Evolutionary conservation across 2,329 filamentous ascomycete genomes (phyloP).

Genomic region (Ophiocordyceps robertsii): DNA sequence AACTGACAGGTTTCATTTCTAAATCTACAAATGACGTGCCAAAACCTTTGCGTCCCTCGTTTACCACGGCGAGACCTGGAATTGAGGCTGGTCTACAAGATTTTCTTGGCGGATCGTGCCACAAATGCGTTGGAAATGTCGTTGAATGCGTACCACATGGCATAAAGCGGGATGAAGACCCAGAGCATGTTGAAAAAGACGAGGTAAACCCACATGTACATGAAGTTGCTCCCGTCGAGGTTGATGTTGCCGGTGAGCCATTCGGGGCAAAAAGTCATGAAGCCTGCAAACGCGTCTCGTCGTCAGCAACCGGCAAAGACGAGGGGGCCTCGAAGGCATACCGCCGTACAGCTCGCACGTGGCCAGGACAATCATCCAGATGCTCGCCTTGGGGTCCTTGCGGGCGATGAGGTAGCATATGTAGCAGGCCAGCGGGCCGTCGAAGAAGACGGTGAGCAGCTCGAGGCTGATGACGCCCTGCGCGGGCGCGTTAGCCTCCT

Average conservation of each 20-base stretch:
- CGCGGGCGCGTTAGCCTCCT: neutral
- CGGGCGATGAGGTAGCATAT: constrained; percentile 47
- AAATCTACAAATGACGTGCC: no score
- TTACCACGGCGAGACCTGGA: no score
- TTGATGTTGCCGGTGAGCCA: constrained; percentile 51
- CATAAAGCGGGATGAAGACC: constrained; percentile 50
- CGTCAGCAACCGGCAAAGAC: neutral
- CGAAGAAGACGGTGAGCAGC: constrained; percentile 50
- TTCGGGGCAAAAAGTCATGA: constrained; percentile 60
- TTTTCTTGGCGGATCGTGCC: constrained; percentile 16
- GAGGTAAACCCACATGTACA: constrained; percentile 55
- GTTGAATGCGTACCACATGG: constrained; percentile 37
- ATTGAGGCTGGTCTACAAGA: no score
- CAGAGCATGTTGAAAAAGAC: constrained; percentile 57
- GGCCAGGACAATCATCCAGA: constrained; percentile 52
- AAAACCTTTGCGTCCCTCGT: no score
- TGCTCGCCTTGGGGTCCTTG: constrained; percentile 38
- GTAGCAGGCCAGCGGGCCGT: constrained; percentile 44
- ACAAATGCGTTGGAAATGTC: constrained; percentile 43
- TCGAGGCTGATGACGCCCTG: constrained; percentile 50
- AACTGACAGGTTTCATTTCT: no score
- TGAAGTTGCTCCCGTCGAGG: constrained; percentile 52
- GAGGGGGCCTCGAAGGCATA: constrained; percentile 14
- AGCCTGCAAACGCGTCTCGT: constrained; percentile 28
- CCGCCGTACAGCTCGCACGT: constrained; percentile 55